Evolutionary conservation across 192 early-diverging fungal species (phyloP).

Genomic region (Neocallimastix lanati): DNA sequence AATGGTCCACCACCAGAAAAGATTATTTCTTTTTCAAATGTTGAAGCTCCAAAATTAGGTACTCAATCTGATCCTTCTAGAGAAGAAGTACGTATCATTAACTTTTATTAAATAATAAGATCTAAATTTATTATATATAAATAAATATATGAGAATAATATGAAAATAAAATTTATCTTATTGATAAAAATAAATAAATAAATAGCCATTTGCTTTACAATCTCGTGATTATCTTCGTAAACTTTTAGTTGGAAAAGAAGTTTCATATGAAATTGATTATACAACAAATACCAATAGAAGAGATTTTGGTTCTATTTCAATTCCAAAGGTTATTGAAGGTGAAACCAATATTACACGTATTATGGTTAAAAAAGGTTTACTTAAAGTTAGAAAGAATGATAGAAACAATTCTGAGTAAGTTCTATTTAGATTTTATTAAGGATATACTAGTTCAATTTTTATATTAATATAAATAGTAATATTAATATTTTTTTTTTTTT

Average conservation of each 20-base stretch:
- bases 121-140: too few species aligned
- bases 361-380: slow-evolving; percentile 68
- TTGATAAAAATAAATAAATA: too few species aligned
- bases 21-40: slow-evolving; percentile 59
- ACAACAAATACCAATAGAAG: slow-evolving; percentile 40
- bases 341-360: slow-evolving; percentile 50
- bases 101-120: too few species aligned
- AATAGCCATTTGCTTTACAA: slow-evolving; percentile 59
- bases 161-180: too few species aligned
- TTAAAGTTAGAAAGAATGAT: slow-evolving; percentile 42
- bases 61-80: slow-evolving; percentile 45
- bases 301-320: slow-evolving; percentile 27
- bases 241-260: slow-evolving; percentile 73
- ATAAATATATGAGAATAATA: too few species aligned
- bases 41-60: slow-evolving; percentile 70
- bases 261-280: slow-evolving; percentile 64
- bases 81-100: slow-evolving; percentile 58
- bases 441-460: too few species aligned
- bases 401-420: slow-evolving; percentile 14
- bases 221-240: slow-evolving; percentile 78
- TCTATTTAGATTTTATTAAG: too few species aligned
- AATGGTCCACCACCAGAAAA: slow-evolving; percentile 73
- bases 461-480: background rate
- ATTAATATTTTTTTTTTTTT: too few species aligned
- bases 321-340: slow-evolving; percentile 18